Evolutionary conservation across 371 early-diverging fungal species (phyloP).

Genomic region (Mucor racemosus): DNA sequence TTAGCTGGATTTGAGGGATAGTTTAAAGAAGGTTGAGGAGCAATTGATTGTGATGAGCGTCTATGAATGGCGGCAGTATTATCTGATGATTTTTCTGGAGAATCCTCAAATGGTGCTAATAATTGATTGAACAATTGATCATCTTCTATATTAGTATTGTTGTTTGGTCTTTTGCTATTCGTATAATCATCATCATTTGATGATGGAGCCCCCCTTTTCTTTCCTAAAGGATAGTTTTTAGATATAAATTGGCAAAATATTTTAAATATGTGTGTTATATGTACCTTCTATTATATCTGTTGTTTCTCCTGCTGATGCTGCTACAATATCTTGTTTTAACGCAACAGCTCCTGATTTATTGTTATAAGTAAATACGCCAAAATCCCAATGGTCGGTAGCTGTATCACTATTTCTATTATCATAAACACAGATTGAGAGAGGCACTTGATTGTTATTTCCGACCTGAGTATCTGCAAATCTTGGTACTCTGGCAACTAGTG

Average conservation of each 20-base stretch:
- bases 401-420: slow-evolving; percentile 16
- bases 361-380: slow-evolving; percentile 24
- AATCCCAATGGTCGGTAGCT: slow-evolving; percentile 24
- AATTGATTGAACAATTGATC: slow-evolving; percentile 22
- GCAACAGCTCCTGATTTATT: not conserved
- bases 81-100: not conserved
- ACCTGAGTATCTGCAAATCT: slow-evolving; percentile 17
- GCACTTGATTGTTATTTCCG: slow-evolving; percentile 15
- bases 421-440: slow-evolving; percentile 22
- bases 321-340: not conserved
- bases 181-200: not conserved
- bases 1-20: not conserved
- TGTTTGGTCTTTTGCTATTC: not conserved
- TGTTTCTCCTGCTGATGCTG: not conserved
- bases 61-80: not conserved
- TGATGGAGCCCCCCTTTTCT: slow-evolving; percentile 8
- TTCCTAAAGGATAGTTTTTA: not conserved
- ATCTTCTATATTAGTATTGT: slow-evolving; percentile 8
- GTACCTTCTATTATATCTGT: not conserved
- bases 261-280: not conserved
- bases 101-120: slow-evolving; percentile 19
- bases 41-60: not conserved
- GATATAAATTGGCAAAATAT: not conserved
- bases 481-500: slow-evolving; percentile 23
- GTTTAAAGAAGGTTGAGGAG: not conserved